phyloP scores from a whole-genome alignment of 208 protist genomes.

The Leishmania guyanensis region DNA sequence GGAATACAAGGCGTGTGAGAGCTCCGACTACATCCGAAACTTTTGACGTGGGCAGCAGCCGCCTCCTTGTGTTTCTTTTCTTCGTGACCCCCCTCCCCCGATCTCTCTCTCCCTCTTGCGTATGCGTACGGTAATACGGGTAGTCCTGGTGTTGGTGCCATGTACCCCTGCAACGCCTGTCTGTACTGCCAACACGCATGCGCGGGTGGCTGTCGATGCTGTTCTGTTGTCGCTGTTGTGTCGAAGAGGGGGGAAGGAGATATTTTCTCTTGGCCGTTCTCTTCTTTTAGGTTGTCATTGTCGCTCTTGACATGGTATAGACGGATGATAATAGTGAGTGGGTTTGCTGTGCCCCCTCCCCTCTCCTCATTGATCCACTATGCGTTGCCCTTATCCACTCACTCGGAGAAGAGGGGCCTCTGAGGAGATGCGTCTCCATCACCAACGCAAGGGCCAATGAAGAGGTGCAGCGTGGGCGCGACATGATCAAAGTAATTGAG shows the following conservation, averaged over 20 bases:
- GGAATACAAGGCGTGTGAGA: conserved; percentile 98
- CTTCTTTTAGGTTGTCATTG: neutral
- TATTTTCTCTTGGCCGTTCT: conserved; percentile 8
- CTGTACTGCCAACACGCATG: neutral
- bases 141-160: too few species aligned
- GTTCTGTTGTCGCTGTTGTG: neutral
- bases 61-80: neutral
- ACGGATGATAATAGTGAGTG: neutral
- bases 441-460: neutral
- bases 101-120: neutral
- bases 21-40: conserved; percentile 94
- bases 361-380: neutral
- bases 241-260: neutral
- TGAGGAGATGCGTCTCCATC: neutral
- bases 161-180: neutral
- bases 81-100: neutral
- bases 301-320: neutral
- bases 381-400: neutral
- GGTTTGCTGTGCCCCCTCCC: neutral
- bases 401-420: neutral
- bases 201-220: neutral
- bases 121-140: neutral
- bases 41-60: conserved; percentile 42
- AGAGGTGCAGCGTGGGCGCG: neutral
- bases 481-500: neutral